Evolutionary conservation across 2,329 filamentous ascomycete genomes (phyloP), one percentile per base, ranked within the genome.

Genomic region (Xylariales sp.): DNA sequence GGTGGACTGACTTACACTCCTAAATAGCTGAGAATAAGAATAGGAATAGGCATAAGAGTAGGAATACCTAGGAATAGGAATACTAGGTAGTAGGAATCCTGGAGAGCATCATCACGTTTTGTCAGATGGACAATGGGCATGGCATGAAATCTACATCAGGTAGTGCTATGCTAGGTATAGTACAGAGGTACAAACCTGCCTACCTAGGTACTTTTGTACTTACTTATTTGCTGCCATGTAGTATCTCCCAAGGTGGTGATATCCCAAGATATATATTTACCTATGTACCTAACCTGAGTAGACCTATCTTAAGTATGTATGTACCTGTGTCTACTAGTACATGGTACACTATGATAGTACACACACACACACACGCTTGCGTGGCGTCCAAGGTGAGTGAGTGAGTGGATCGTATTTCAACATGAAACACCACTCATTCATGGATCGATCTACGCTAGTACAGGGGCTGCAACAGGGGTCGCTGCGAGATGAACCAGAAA

Each of bases 401-500:
- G 70, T 71, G 67, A 69, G 70, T 71, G 69, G 69, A 65, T 63
- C 69, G 61, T 71, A 66, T 73, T 64, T 72, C 67, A 73, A 75
- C 67, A 69, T 75, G 72, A 75, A 75, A 75, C 73, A 71, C 68
- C 64, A 69, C 71, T 71, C 71, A 67, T 50, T 64, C 48, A 68
- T 66, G 65, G 65, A 61, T 68, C 62, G 65, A 68, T 68, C 62
- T 65, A 30, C 52, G 54, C 39, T 46, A 56, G 28, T 32, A 56
- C 54, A 46, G 39, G 54, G 54, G 34, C 36, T 52, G 43, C 12
- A 43, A 49, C 62, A 53, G 53, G 46, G 54, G 43, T 18, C 28
- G 14, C 46, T 52, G 57, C 57, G 52, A 50, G 36, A 46, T 36
- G 23, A 14, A 39, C 50, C 39, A 45, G 23, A 56, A 56, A 45